Percentiles rank a stretch among this genome's conserved stretches.
Conservation (phyloP, 1,284 basidiomycete genomes). For the Tylopilus sp. region DNA sequence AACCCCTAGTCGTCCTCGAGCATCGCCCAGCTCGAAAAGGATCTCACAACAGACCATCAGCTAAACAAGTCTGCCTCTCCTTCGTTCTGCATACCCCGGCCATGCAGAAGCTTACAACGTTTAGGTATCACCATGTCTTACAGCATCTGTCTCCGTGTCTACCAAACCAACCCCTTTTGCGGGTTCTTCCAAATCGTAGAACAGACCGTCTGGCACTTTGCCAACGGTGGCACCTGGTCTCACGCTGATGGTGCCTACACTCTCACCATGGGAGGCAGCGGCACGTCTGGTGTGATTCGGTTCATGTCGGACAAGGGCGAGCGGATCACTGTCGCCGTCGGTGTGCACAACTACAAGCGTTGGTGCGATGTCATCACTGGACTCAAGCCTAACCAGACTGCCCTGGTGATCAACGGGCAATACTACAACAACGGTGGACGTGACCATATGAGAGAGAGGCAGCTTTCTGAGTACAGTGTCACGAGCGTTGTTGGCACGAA, state of each 20-base stretch:
- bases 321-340: conserved; percentile 36
- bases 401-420: conserved; percentile 26
- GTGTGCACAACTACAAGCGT: conserved; percentile 42
- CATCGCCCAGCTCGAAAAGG: neutral
- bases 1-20: neutral
- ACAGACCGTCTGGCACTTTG: conserved; percentile 31
- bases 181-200: conserved; percentile 37
- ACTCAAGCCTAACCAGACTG: conserved; percentile 22
- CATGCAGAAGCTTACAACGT: neutral
- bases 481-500: conserved; percentile 9
- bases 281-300: conserved; percentile 41
- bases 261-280: conserved; percentile 38
- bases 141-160: conserved; percentile 33
- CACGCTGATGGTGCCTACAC: conserved; percentile 17
- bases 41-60: neutral
- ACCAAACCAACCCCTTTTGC: conserved; percentile 31
- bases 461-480: conserved; percentile 10
- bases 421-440: conserved; percentile 29
- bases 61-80: conserved; percentile 6
- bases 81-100: neutral
- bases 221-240: conserved; percentile 36
- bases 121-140: conserved; percentile 31
- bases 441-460: conserved; percentile 22
- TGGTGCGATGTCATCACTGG: conserved; percentile 36
- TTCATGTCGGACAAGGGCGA: conserved; percentile 34